Percentiles rank a stretch among this genome's conserved stretches.
Conservation (phyloP, 305 asterid genomes). For the Vinca major region DNA sequence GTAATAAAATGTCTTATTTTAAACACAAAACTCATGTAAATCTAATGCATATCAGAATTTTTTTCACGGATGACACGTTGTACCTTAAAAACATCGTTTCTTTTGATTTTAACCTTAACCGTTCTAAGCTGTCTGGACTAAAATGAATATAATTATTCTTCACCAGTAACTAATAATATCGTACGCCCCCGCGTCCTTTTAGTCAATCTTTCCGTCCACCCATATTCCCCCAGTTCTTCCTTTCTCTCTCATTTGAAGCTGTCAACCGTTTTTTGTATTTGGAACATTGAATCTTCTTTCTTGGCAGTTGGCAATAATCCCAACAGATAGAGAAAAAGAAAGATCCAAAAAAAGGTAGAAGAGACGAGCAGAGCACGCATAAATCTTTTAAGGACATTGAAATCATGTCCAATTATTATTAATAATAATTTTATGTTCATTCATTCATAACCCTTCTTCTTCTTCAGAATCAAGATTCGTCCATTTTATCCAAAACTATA, state of each 20-base stretch:
- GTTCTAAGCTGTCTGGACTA: too few species aligned
- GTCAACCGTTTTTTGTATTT: constrained; percentile 13
- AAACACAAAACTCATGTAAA: too few species aligned
- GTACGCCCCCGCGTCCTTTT: constrained; percentile 4
- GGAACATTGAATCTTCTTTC: constrained; percentile 17
- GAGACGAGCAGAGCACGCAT: constrained; percentile 46
- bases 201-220: background rate
- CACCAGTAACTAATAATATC: background rate
- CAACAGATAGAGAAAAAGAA: background rate
- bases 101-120: too few species aligned
- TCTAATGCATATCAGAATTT: too few species aligned
- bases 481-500: constrained; percentile 13
- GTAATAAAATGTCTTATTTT: too few species aligned
- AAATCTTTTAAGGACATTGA: constrained; percentile 16
- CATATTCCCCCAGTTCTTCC: too few species aligned
- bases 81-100: too few species aligned
- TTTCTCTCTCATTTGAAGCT: background rate
- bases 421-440: too few species aligned
- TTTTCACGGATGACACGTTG: too few species aligned
- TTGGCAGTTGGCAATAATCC: constrained; percentile 15
- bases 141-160: too few species aligned
- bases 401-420: constrained; percentile 18
- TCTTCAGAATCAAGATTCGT: constrained; percentile 21
- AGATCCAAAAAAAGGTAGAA: constrained; percentile 10
- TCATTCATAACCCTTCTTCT: too few species aligned